These are phyloP conservation scores for Cucumis cinereus DNA, from an alignment of 306 rosid species.

Conservation along the genomic window DNA sequence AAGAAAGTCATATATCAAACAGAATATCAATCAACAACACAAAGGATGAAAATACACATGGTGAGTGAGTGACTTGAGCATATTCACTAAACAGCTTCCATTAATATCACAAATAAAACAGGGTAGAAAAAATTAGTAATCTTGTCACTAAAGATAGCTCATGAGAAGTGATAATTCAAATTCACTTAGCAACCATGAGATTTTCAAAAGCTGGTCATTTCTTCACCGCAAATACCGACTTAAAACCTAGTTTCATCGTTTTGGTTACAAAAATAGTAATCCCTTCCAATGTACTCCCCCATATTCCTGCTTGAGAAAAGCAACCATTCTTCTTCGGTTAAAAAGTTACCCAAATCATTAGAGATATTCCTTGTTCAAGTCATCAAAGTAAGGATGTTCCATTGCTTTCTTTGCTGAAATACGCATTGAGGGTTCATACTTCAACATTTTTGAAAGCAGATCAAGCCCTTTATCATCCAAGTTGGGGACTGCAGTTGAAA, in stretches of 20 bases:
- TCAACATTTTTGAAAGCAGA: conserved; percentile 71
- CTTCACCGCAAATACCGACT: background rate
- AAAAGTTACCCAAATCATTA: background rate
- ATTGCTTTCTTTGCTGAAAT: conserved; percentile 90
- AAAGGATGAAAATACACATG: too few relatives aligned
- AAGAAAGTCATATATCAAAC: too few relatives aligned
- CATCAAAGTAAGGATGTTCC: conserved; percentile 84
- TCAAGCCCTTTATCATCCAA: conserved; percentile 59
- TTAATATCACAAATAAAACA: background rate
- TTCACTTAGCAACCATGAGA: background rate
- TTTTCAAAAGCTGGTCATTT: background rate
- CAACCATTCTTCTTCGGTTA: background rate
- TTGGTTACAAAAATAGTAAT: background rate
- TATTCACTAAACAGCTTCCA: background rate
- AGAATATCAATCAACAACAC: too few relatives aligned
- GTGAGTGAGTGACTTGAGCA: background rate
- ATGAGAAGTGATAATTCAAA: background rate
- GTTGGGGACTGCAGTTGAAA: conserved; percentile 51
- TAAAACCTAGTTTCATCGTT: background rate
- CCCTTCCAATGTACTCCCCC: background rate
- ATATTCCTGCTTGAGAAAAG: conserved; percentile 2
- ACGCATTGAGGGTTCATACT: conserved; percentile 53
- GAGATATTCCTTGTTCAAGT: conserved; percentile 34
- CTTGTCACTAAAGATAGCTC: background rate
- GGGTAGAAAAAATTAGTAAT: background rate